Evolutionary conservation across 352 stramenopile genomes (phyloP).

Genomic region (Blastocystis sp.): DNA sequence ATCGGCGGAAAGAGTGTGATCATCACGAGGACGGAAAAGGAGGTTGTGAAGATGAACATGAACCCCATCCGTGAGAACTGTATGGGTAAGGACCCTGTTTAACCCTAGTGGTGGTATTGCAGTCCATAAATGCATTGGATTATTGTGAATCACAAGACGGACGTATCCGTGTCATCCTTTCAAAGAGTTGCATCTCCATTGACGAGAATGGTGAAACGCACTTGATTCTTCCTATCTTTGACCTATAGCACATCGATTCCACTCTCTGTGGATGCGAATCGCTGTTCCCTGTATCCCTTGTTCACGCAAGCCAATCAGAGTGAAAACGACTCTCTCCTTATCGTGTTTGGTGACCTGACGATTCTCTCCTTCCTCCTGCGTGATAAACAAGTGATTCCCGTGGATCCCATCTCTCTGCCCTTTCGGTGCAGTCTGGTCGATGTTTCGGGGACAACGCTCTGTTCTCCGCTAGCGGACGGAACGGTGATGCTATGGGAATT

Average conservation of each 20-base stretch:
- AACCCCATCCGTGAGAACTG: background rate
- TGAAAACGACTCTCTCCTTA: background rate
- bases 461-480: background rate
- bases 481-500: constrained; percentile 1
- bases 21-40: background rate
- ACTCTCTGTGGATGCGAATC: background rate
- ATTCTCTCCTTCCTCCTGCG: background rate
- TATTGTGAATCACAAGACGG: background rate
- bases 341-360: background rate
- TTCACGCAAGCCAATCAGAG: too few relatives aligned
- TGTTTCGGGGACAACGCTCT: background rate
- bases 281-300: background rate
- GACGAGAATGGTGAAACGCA: too few relatives aligned
- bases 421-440: constrained; percentile 23
- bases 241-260: background rate
- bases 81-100: background rate
- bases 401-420: background rate
- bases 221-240: background rate
- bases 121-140: background rate
- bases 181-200: background rate
- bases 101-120: background rate
- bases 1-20: background rate
- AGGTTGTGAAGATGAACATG: background rate
- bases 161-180: background rate
- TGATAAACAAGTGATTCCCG: background rate